Evolutionary conservation across 805 yeast genomes (phyloP), one percentile per base, ranked within the genome.

Genomic region (Nakazawaea laoshanensis): DNA sequence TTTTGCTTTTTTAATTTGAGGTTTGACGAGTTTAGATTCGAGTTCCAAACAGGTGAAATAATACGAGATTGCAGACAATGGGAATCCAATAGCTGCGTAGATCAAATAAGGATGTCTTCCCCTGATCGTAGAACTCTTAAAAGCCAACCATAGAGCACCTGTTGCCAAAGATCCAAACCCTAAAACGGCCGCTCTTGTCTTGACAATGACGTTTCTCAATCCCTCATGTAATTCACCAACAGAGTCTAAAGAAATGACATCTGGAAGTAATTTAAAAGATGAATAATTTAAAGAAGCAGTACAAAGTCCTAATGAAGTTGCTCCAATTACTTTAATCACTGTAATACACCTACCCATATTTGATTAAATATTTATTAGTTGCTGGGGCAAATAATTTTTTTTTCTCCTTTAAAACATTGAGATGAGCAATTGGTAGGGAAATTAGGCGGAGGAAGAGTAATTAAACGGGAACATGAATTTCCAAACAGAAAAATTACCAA

Each of bases 51-150:
- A 48, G 19, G 38, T 43, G 33, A 41, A 50, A 24, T 45, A 42
- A 35, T 57, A 51, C 27, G 41, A 46, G 3, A 47, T 48, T n/a
- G 57, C 39, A 7, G 74, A 60, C 23, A 61, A 27, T 7, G 75
- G 72, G 20, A 65, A 65, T n/a, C 74, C 70, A 6, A 70, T 31
- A n/a, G 78, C 65, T 30, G 80, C 63, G 50, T 82, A 82, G 10
- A 82, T 47, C 47, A 82, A 64, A 50, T 81, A 82, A 14, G 92
- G 92, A 53, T 82, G 94, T 52, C 71, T 71, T 36, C 67, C 75
- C 23, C 59, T 49, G 4, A 53, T 43, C 14, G 83, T 74, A 1
- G 86, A 74, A 30, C 65, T 63, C 31, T 57, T 57, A 48, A 65
- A 81, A n/a, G 80, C 77, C 41, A 66, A 42, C 20, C 63, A 56